A percentile compares a stretch with the other conserved stretches of the same genome.
These are phyloP conservation scores for Suaeda aralocaspica DNA, from an alignment of 148 eudicot species.

Conservation along the genomic window DNA sequence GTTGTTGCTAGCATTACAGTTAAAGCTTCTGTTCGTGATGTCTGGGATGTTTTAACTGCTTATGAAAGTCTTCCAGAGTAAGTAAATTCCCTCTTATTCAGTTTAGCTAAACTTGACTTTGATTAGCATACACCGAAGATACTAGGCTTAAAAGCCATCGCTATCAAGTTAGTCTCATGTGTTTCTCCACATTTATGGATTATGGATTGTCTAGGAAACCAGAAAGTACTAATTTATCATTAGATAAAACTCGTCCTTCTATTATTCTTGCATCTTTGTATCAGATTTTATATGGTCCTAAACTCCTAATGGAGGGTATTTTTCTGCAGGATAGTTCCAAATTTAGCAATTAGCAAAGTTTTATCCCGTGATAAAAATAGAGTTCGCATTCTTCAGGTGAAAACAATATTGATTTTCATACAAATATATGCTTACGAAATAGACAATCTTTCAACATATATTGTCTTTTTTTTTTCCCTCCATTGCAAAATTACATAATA, in stretches of 20 bases:
- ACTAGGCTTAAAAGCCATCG: neutral
- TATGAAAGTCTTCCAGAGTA: constrained; percentile 97
- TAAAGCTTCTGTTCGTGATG: constrained; percentile 93
- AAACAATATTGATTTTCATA: neutral
- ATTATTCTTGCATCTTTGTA: constrained; percentile 8
- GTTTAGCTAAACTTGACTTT: constrained; percentile 1
- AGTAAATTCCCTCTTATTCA: constrained; percentile 30
- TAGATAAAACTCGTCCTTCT: neutral
- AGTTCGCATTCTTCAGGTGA: constrained; percentile 93
- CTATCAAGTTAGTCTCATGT: too few relatives aligned
- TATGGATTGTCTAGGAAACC: neutral
- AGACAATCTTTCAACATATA: neutral
- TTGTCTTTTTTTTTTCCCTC: neutral
- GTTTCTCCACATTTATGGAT: neutral
- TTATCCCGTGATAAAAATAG: constrained; percentile 81
- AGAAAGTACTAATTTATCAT: neutral
- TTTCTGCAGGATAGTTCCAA: constrained; percentile 84
- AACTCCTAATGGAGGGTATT: neutral
- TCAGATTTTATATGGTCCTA: neutral
- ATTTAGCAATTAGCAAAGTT: constrained; percentile 91
- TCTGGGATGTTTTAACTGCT: constrained; percentile 85
- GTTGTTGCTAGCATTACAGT: constrained; percentile 94
- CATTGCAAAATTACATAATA: neutral
- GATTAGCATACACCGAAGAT: neutral
- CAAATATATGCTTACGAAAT: neutral